A percentile compares a stretch with the other conserved stretches of the same genome.
These are phyloP conservation scores for Vaccinium vitisidaea DNA, from an alignment of 148 eudicot species.

Conservation along the genomic window DNA sequence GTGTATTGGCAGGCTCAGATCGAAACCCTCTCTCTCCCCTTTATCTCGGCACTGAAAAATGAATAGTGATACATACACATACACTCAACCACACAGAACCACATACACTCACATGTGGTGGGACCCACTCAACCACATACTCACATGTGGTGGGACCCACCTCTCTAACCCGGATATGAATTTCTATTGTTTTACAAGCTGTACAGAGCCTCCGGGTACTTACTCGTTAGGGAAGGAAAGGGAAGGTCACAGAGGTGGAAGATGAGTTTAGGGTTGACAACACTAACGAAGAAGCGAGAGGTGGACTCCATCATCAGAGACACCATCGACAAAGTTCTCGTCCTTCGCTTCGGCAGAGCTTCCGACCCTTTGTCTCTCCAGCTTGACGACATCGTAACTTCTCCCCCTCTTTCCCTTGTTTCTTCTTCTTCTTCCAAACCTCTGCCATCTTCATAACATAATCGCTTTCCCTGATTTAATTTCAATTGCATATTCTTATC, in stretches of 20 bases:
- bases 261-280: slow-evolving; percentile 51
- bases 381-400: slow-evolving; percentile 78
- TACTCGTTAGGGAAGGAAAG: background rate
- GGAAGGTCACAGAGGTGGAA: background rate
- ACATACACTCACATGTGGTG: too few species aligned
- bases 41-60: too few species aligned
- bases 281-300: slow-evolving; percentile 63
- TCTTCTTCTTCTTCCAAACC: background rate
- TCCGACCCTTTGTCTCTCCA: slow-evolving; percentile 74
- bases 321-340: slow-evolving; percentile 86
- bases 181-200: too few species aligned
- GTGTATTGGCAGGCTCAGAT: too few species aligned
- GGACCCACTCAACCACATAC: too few species aligned
- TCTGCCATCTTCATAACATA: background rate
- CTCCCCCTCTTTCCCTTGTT: background rate
- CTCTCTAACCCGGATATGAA: too few species aligned
- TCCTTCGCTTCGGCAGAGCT: slow-evolving; percentile 84
- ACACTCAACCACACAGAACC: too few species aligned
- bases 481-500: background rate
- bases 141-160: too few species aligned
- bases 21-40: too few species aligned
- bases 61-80: too few species aligned
- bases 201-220: too few species aligned
- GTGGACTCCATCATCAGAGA: slow-evolving; percentile 79
- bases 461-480: background rate